Evolutionary conservation across 768 basidiomycete genomes (phyloP).

Genomic region (Kwoniella sp.): DNA sequence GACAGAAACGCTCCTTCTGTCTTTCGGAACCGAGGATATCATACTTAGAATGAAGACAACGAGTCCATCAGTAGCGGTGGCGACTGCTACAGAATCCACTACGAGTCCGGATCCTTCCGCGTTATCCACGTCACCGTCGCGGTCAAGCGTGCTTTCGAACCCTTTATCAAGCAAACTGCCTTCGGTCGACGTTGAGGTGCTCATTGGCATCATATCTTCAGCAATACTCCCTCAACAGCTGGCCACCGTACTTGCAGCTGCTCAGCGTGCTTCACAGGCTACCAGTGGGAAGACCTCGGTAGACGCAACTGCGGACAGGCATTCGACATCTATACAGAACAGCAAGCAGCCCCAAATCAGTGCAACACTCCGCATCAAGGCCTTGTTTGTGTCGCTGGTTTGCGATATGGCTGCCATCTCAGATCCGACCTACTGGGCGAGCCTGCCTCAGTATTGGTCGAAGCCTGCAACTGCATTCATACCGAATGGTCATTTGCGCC

Average conservation of each 20-base stretch:
- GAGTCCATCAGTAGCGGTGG: not conserved
- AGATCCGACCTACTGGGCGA: not conserved
- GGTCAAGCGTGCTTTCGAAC: not conserved
- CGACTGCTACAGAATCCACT: not conserved
- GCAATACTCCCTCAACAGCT: conserved; percentile 19
- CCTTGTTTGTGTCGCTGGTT: conserved; percentile 25
- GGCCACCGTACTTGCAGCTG: conserved; percentile 12
- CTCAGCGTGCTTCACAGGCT: conserved; percentile 5
- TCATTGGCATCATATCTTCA: conserved; percentile 19
- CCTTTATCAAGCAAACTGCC: conserved; percentile 1
- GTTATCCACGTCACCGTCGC: not conserved
- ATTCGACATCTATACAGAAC: not conserved
- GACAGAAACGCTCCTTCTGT: conserved; percentile 58
- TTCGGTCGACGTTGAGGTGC: conserved; percentile 12
- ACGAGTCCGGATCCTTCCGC: not conserved
- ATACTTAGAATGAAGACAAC: conserved; percentile 63
- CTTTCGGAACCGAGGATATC: conserved; percentile 68
- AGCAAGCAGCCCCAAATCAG: conserved; percentile 25
- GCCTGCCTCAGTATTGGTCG: conserved; percentile 33
- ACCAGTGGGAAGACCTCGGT: not conserved
- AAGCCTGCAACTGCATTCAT: conserved; percentile 37
- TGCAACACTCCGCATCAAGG: conserved; percentile 29
- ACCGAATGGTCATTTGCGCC: conserved; percentile 42
- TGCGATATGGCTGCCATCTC: conserved; percentile 31
- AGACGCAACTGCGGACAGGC: not conserved